These are phyloP conservation scores for Russula sp. DNA, from an alignment of 768 basidiomycete genomes.

Conservation along the genomic window DNA sequence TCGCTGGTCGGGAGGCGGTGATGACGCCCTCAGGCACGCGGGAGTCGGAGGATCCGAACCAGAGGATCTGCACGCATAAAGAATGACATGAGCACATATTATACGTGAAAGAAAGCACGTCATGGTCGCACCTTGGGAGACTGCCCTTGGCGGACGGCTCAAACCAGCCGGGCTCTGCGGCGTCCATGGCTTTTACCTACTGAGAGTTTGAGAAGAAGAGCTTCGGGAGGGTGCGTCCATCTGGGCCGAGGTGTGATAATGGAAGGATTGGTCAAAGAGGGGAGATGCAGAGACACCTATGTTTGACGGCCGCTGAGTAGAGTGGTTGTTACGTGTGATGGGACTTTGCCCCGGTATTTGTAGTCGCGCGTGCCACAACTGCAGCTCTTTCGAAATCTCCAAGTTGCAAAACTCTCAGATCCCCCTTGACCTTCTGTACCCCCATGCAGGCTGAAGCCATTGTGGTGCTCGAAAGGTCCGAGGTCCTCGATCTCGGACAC, in stretches of 20 bases:
- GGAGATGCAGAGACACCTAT: not conserved
- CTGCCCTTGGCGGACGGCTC: too few relatives aligned
- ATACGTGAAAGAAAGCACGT: not conserved
- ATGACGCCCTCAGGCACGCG: slow-evolving; percentile 76
- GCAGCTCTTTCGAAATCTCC: too few relatives aligned
- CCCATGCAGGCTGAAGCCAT: too few relatives aligned
- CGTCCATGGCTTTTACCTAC: slow-evolving; percentile 60
- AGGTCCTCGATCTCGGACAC: too few relatives aligned
- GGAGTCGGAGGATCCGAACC: slow-evolving; percentile 81
- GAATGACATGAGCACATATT: not conserved
- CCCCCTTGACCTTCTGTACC: too few relatives aligned
- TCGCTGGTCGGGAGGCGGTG: slow-evolving; percentile 61
- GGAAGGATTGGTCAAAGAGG: not conserved
- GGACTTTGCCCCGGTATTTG: not conserved
- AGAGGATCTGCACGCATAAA: slow-evolving; percentile 46
- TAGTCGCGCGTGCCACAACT: too few relatives aligned
- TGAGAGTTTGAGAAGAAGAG: slow-evolving; percentile 49
- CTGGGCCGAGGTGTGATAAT: not conserved
- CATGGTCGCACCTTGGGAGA: slow-evolving; percentile 43
- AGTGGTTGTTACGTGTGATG: too few relatives aligned
- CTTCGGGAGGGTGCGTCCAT: slow-evolving; percentile 25
- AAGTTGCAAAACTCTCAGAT: too few relatives aligned
- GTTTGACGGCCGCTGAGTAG: too few relatives aligned
- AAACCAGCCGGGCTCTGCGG: slow-evolving; percentile 61
- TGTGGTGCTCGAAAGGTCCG: too few relatives aligned